A percentile compares a stretch with the other conserved stretches of the same genome.
These are phyloP conservation scores for Phytophthora sansomeana DNA, from an alignment of 352 stramenopile species.

Conservation along the genomic window DNA sequence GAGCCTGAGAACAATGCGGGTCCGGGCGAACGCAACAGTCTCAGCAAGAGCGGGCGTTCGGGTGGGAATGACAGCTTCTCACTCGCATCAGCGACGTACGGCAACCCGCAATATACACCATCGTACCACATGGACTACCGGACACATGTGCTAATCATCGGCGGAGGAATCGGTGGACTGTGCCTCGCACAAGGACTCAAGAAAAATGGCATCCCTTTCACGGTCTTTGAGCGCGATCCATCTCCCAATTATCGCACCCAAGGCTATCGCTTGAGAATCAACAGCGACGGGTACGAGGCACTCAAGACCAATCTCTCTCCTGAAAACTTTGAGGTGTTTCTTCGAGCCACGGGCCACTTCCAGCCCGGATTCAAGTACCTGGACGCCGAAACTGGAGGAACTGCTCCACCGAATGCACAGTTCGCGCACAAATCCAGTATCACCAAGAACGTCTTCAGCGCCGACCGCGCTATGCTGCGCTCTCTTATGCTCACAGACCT, in stretches of 20 bases:
- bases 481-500: slow-evolving; percentile 58
- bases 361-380: slow-evolving; percentile 58
- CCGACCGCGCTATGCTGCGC: slow-evolving; percentile 55
- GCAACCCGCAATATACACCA: slow-evolving; percentile 24
- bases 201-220: slow-evolving; percentile 70
- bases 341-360: slow-evolving; percentile 61
- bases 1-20: slow-evolving; percentile 12
- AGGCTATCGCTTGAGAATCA: slow-evolving; percentile 70
- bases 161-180: slow-evolving; percentile 62
- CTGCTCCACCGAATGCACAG: slow-evolving; percentile 24
- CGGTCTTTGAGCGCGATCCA: slow-evolving; percentile 70
- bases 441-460: slow-evolving; percentile 52
- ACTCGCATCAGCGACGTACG: slow-evolving; percentile 1
- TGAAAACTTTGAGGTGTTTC: slow-evolving; percentile 67
- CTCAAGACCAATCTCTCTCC: slow-evolving; percentile 54
- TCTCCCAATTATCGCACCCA: slow-evolving; percentile 70
- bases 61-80: slow-evolving; percentile 27
- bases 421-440: slow-evolving; percentile 37
- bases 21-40: slow-evolving; percentile 25
- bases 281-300: slow-evolving; percentile 63
- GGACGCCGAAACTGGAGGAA: slow-evolving; percentile 44
- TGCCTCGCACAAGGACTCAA: slow-evolving; percentile 70
- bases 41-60: slow-evolving; percentile 30
- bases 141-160: slow-evolving; percentile 57
- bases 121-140: slow-evolving; percentile 29